A percentile compares a stretch with the other conserved stretches of the same genome.
Evolutionary conservation across 1,139 yeast species (phyloP).

Genomic region (Protomyces pachydermus): DNA sequence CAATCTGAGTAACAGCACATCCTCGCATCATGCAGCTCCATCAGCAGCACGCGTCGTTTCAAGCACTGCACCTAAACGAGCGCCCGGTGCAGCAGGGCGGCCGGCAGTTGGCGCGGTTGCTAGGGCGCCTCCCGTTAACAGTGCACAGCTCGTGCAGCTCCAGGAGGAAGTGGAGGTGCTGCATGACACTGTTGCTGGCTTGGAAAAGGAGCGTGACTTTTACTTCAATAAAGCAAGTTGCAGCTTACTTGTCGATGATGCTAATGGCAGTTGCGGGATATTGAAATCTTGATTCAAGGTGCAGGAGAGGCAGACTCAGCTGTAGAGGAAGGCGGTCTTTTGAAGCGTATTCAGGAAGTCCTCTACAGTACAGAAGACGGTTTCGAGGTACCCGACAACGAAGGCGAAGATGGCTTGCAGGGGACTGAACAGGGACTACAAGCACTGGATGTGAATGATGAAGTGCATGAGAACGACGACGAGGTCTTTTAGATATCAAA

Average conservation of each 20-base stretch:
- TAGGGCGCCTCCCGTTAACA: slow-evolving; percentile 19
- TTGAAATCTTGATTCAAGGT: slow-evolving; percentile 72
- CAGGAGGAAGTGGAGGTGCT: slow-evolving; percentile 32
- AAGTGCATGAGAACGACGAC: slow-evolving; percentile 11
- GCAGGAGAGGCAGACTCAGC: slow-evolving; percentile 49
- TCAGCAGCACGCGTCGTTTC: neutral
- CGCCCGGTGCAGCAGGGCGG: slow-evolving; percentile 11
- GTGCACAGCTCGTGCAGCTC: slow-evolving; percentile 23
- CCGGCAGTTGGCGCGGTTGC: slow-evolving; percentile 7
- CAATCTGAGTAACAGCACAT: neutral
- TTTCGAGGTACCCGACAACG: slow-evolving; percentile 40
- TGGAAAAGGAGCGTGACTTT: slow-evolving; percentile 68
- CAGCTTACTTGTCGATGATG: neutral
- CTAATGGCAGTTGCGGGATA: slow-evolving; percentile 53
- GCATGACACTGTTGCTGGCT: slow-evolving; percentile 39
- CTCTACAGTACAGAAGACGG: slow-evolving; percentile 63
- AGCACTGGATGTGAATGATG: neutral
- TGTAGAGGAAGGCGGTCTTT: slow-evolving; percentile 42
- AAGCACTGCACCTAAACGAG: slow-evolving; percentile 6
- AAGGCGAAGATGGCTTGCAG: slow-evolving; percentile 32
- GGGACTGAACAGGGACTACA: slow-evolving; percentile 10
- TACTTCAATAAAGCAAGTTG: slow-evolving; percentile 62
- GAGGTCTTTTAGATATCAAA: slow-evolving; percentile 4
- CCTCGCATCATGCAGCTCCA: neutral
- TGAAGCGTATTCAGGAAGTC: slow-evolving; percentile 65